phyloP scores from a whole-genome alignment of 2,329 filamentous ascomycete species.

The Trichoderma atroviride region DNA sequence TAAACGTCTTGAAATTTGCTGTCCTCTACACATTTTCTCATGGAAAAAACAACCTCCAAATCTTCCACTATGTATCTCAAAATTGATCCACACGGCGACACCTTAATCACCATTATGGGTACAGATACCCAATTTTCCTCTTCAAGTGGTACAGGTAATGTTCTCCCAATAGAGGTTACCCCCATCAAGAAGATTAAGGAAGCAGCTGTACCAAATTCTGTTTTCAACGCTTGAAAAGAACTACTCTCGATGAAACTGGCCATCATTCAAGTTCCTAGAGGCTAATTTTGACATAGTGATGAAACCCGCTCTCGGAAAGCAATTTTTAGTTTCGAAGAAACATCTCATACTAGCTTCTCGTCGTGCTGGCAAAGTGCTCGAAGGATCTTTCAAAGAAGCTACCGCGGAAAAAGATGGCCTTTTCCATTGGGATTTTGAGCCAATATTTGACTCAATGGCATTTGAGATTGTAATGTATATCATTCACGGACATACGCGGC shows the following conservation, averaged over 20 bases:
- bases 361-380: background rate
- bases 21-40: too few species aligned
- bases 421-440: background rate
- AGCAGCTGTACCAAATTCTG: background rate
- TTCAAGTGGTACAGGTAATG: background rate
- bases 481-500: background rate
- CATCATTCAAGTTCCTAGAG: background rate
- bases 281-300: background rate
- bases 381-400: background rate
- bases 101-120: background rate
- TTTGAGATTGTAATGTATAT: background rate
- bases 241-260: background rate
- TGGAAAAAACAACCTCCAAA: too few species aligned
- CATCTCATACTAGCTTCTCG: background rate
- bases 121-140: background rate
- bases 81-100: background rate
- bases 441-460: background rate
- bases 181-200: background rate
- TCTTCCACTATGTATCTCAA: background rate
- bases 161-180: background rate
- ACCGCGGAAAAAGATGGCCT: background rate
- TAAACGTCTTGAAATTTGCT: too few species aligned
- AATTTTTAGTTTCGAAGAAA: background rate
- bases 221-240: background rate
- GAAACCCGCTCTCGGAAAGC: background rate